phyloP scores from a whole-genome alignment of 2,329 filamentous ascomycete species.

The Colletotrichum sp. region DNA sequence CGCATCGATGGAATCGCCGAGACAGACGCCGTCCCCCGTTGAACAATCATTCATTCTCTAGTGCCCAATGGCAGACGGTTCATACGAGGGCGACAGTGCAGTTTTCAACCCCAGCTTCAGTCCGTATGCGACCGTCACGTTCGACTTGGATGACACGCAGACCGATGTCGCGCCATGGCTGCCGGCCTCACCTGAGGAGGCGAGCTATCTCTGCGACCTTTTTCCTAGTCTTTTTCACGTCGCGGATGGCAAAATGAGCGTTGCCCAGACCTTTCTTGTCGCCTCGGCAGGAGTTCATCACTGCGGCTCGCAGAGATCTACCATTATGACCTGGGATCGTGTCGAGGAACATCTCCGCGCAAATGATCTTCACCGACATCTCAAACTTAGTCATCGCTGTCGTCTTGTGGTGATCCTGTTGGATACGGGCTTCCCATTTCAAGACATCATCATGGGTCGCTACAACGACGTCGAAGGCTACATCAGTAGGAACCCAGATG shows the following conservation, averaged over 20 bases:
- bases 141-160: background rate
- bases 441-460: background rate
- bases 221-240: background rate
- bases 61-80: background rate
- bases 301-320: background rate
- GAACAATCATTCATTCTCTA: background rate
- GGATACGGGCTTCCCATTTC: too few species aligned
- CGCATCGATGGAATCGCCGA: background rate
- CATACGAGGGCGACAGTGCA: background rate
- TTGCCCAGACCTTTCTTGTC: background rate
- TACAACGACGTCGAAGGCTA: background rate
- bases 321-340: background rate
- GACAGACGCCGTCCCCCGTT: background rate
- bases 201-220: background rate
- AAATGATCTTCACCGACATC: background rate
- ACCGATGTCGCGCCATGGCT: background rate
- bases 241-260: background rate
- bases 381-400: background rate
- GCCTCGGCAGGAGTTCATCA: background rate
- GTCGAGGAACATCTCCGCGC: background rate
- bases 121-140: background rate
- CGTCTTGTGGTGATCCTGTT: background rate
- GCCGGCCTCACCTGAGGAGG: background rate
- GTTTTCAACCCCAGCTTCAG: background rate
- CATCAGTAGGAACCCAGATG: background rate